phyloP scores from a whole-genome alignment of 768 basidiomycete species.

The Rhodotorula diobovata region DNA sequence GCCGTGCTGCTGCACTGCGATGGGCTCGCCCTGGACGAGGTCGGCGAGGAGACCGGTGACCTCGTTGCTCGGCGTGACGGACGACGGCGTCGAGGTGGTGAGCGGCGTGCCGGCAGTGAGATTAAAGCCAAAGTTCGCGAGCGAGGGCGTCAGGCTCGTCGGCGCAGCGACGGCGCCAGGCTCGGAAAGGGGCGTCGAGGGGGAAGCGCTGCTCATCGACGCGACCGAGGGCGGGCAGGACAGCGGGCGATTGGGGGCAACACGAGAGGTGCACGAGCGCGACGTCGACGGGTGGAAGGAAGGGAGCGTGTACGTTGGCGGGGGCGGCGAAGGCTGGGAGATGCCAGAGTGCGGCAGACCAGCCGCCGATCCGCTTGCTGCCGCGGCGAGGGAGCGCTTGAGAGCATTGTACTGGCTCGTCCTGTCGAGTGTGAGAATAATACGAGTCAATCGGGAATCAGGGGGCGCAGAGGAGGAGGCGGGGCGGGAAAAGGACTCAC shows the following conservation, averaged over 20 bases:
- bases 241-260: rapidly evolving
- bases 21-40: slow-evolving; percentile 13
- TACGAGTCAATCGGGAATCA: too few species aligned
- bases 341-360: background rate
- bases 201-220: background rate
- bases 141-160: slow-evolving; percentile 15
- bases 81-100: background rate
- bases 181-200: background rate
- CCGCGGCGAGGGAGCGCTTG: slow-evolving; percentile 23
- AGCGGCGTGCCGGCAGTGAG: background rate
- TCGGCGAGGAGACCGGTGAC: background rate
- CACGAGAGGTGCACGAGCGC: background rate
- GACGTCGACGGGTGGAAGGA: background rate
- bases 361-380: background rate
- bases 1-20: background rate
- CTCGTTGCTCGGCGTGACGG: background rate
- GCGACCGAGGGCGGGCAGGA: background rate
- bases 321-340: background rate
- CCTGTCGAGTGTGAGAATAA: too few species aligned
- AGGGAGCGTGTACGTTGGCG: background rate
- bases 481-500: slow-evolving; percentile 8
- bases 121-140: slow-evolving; percentile 7
- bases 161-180: background rate
- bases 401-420: slow-evolving; percentile 33
- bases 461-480: too few species aligned